Evolutionary conservation across 108 stramenopile species (phyloP), one percentile per base, ranked within the genome.

Genomic region (Cyclotella choctawhatcheeana): DNA sequence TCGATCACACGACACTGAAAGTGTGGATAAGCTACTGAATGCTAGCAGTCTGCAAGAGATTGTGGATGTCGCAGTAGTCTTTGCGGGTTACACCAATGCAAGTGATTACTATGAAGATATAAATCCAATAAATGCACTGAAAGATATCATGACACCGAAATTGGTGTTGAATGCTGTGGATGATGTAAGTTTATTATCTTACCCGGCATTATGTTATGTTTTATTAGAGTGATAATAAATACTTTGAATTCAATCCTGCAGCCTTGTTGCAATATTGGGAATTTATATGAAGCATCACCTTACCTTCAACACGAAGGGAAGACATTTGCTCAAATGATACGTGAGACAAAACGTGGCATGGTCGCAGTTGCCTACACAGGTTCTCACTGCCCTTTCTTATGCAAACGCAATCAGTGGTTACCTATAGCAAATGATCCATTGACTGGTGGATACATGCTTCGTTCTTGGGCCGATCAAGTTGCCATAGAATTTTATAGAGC

Each of bases 331-430:
- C 18, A 79, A 20, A 65, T 79, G 53, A 67, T 81, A n/a, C 34
- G 55, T 24, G 73, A 79, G 16, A 73, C 68, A 20, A 53, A 70
- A 26, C 58, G 69, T 51, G 73, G 58, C 5, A 66, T 85, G 35
- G 61, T 85, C 3, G 85, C 85, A 1, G 82, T 85, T 0, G 73
- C 85, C 5, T 44, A 69, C 25, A 85, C 77, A 7, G 85, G 85
- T 2, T 71, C 72, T 0, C 85, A 85, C 48, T 79, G 81, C 62
- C 85, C 85, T 2, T 85, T 85, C 40, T 53, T 85, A 18, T 76
- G 77, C 63, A 71, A 55, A 37, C 43, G 58, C 17, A 75, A 37
- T n/a, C 47, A 29, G 20, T 71, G 48, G 37, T 40, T 74, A 16
- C 73, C 79, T 3, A 61, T 78, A 34, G 55, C 56, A 20, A 44